Evolutionary conservation across 192 early-diverging fungal species (phyloP).

Genomic region (Globomyces pollinis-pini): DNA sequence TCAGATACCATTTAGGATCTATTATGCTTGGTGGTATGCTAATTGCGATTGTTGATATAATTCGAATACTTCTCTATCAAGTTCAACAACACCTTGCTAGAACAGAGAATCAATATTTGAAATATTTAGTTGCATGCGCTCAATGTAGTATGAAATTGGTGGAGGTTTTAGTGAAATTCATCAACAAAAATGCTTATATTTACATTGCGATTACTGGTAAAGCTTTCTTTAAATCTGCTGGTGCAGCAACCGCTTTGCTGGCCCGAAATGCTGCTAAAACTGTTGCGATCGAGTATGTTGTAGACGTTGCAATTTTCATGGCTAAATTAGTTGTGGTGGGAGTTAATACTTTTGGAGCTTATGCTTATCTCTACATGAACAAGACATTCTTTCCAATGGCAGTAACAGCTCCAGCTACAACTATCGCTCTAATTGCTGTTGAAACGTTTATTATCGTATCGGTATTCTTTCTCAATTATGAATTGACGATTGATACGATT

Average conservation of each 20-base stretch:
- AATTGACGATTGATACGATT: conserved; percentile 45
- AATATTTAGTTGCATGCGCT: conserved; percentile 28
- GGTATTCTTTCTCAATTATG: conserved; percentile 33
- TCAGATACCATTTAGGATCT: conserved; percentile 45
- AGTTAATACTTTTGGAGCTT: not conserved
- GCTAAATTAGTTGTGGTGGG: not conserved
- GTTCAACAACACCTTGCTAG: conserved; percentile 17
- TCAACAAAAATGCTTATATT: conserved; percentile 48
- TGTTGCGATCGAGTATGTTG: not conserved
- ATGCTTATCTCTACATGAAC: not conserved
- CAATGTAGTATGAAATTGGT: conserved; percentile 35
- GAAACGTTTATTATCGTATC: conserved; percentile 29
- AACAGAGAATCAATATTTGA: conserved; percentile 17
- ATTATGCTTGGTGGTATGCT: conserved; percentile 41
- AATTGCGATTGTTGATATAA: conserved; percentile 41
- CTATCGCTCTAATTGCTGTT: not conserved
- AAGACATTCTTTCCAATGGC: not conserved
- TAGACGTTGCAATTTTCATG: not conserved
- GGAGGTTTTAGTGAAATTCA: conserved; percentile 38
- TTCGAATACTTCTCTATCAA: conserved; percentile 31
- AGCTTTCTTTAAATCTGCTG: conserved; percentile 35
- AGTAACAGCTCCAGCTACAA: not conserved
- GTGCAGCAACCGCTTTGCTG: not conserved
- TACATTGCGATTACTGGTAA: conserved; percentile 42
- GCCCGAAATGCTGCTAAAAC: not conserved